Conservation (phyloP, 495 filamentous ascomycete species). For the Podospora conica region DNA sequence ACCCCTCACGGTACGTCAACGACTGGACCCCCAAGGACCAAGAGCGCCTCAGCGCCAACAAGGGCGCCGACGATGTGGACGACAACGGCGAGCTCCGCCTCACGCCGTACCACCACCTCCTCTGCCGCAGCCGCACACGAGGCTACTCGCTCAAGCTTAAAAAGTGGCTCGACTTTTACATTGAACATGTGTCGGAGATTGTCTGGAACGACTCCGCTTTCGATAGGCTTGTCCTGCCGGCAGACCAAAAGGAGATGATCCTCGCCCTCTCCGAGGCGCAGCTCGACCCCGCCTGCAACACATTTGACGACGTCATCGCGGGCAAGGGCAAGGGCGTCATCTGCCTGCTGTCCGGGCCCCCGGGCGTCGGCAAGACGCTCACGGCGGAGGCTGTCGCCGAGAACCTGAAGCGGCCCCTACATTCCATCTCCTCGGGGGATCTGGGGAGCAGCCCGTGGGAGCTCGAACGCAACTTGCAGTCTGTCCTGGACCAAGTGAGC, state of each 20-base stretch:
- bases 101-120: conserved; percentile 37
- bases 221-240: conserved; percentile 48
- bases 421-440: conserved; percentile 51
- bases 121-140: conserved; percentile 35
- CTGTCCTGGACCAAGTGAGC: conserved; percentile 45
- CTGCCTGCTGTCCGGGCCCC: conserved; percentile 51
- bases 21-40: conserved; percentile 29
- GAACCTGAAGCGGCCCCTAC: conserved; percentile 44
- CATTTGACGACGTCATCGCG: conserved; percentile 56
- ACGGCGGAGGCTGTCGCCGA: conserved; percentile 54
- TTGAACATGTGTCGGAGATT: conserved; percentile 37
- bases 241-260: conserved; percentile 48
- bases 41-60: conserved; percentile 22
- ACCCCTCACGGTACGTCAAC: conserved; percentile 20
- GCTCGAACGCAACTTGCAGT: conserved; percentile 46
- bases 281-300: conserved; percentile 32
- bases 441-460: conserved; percentile 44
- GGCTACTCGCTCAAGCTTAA: conserved; percentile 43
- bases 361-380: conserved; percentile 56
- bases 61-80: conserved; percentile 12
- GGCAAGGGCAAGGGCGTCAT: conserved; percentile 58
- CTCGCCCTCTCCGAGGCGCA: conserved; percentile 46
- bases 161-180: conserved; percentile 37
- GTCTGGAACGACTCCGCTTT: conserved; percentile 50
- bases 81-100: conserved; percentile 19